Conservation (phyloP, 306 rosid genomes). For the Prunus mume region DNA sequence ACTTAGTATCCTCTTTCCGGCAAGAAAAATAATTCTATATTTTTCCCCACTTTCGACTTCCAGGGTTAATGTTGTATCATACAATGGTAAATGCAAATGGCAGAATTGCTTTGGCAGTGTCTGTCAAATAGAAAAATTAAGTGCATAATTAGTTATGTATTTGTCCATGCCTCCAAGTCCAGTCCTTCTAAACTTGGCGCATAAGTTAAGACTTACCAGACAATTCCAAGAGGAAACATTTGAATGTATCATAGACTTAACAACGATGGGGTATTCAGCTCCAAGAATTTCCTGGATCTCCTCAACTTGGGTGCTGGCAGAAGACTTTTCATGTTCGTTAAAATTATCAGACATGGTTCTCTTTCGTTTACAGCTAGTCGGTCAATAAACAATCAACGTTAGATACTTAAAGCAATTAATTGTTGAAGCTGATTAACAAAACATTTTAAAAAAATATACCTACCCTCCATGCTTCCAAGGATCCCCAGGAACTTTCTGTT, state of each 20-base stretch:
- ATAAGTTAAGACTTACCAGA: constrained; percentile 17
- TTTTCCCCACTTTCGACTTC: constrained; percentile 26
- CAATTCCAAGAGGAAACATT: constrained; percentile 24
- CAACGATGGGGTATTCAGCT: constrained; percentile 20
- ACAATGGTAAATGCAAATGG: constrained; percentile 14
- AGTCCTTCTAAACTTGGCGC: background rate
- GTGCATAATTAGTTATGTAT: background rate
- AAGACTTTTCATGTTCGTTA: background rate
- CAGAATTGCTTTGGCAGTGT: constrained; percentile 30
- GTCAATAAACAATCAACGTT: background rate
- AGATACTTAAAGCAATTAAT: background rate
- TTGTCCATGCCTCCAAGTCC: background rate
- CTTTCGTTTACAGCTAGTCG: constrained; percentile 11
- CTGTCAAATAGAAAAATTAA: background rate
- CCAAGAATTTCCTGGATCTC: constrained; percentile 27
- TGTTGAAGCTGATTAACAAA: no score
- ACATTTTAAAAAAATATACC: background rate
- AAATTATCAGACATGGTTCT: background rate
- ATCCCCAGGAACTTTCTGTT: background rate
- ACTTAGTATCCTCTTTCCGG: constrained; percentile 11
- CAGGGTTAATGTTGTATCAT: constrained; percentile 19
- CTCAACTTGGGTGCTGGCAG: constrained; percentile 17
- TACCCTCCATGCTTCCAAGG: background rate
- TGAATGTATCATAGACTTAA: constrained; percentile 28
- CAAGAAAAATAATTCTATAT: constrained; percentile 11